Conservation (phyloP, 2,329 filamentous ascomycete genomes). For the Scytalidium lignicola region DNA sequence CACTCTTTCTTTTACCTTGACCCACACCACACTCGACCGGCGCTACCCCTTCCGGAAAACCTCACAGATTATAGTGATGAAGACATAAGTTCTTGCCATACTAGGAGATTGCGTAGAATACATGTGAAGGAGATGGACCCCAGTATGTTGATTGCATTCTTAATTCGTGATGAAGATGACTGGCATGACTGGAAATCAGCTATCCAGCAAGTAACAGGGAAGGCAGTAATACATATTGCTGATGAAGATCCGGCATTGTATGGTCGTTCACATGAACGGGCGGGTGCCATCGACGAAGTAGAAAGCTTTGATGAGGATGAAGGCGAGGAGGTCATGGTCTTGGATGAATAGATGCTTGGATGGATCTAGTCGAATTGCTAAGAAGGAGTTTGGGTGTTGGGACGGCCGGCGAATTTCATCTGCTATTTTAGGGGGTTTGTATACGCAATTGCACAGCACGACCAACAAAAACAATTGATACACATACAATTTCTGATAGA, state of each 20-base stretch:
- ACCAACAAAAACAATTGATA: neutral
- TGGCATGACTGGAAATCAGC: slow-evolving; percentile 77
- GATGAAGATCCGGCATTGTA: slow-evolving; percentile 58
- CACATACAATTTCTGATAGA: neutral
- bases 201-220: slow-evolving; percentile 72
- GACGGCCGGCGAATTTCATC: neutral
- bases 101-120: slow-evolving; percentile 73
- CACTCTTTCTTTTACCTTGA: slow-evolving; percentile 90
- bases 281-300: slow-evolving; percentile 81
- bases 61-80: slow-evolving; percentile 57
- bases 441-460: neutral
- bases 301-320: slow-evolving; percentile 77
- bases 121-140: slow-evolving; percentile 93
- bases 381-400: slow-evolving; percentile 1
- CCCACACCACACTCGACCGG: slow-evolving; percentile 78
- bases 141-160: slow-evolving; percentile 92
- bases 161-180: slow-evolving; percentile 77
- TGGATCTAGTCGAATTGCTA: neutral
- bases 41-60: slow-evolving; percentile 60
- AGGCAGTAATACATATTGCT: slow-evolving; percentile 79
- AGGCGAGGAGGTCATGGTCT: slow-evolving; percentile 36
- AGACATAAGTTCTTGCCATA: slow-evolving; percentile 82
- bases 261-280: slow-evolving; percentile 52
- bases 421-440: neutral
- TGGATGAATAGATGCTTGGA: slow-evolving; percentile 19